Percentiles rank a stretch among this genome's conserved stretches.
These are phyloP conservation scores for Colletotrichum aenigma DNA, from an alignment of 2,329 filamentous ascomycete species.

Conservation along the genomic window DNA sequence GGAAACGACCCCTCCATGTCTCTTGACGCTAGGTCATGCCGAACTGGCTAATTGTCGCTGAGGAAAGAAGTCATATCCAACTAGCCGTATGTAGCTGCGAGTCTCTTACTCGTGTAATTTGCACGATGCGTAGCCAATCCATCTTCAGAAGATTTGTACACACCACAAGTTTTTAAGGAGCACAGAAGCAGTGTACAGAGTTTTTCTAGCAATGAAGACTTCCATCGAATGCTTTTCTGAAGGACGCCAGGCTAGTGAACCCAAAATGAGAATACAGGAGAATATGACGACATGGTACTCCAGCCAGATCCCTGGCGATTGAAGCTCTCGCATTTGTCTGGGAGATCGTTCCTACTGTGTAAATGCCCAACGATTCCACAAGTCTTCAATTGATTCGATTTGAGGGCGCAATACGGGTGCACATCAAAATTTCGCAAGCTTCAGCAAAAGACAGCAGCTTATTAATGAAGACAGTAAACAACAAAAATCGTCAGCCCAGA, in stretches of 20 bases:
- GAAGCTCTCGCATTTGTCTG: background rate
- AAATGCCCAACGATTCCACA: background rate
- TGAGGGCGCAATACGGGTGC: background rate
- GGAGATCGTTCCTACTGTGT: background rate
- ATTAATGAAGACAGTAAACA: background rate
- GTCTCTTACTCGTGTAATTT: background rate
- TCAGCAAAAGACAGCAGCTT: background rate
- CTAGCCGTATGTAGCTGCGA: background rate
- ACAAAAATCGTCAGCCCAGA: background rate
- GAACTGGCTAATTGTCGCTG: background rate
- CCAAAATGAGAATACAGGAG: background rate
- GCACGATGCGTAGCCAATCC: background rate
- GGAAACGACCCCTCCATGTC: background rate
- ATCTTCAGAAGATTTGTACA: background rate
- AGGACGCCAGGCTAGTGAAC: background rate
- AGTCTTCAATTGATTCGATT: background rate
- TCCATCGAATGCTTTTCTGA: background rate
- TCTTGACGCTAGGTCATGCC: background rate
- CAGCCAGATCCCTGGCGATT: background rate
- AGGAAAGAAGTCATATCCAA: background rate
- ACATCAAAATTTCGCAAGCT: background rate
- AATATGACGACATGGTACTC: background rate
- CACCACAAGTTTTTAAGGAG: background rate
- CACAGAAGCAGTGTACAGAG: background rate
- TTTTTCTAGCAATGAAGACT: background rate